Percentiles rank a stretch among this genome's conserved stretches.
Evolutionary conservation across 176 grass and related monocot genomes (phyloP).

Genomic region (Rhynchospora pubera): DNA sequence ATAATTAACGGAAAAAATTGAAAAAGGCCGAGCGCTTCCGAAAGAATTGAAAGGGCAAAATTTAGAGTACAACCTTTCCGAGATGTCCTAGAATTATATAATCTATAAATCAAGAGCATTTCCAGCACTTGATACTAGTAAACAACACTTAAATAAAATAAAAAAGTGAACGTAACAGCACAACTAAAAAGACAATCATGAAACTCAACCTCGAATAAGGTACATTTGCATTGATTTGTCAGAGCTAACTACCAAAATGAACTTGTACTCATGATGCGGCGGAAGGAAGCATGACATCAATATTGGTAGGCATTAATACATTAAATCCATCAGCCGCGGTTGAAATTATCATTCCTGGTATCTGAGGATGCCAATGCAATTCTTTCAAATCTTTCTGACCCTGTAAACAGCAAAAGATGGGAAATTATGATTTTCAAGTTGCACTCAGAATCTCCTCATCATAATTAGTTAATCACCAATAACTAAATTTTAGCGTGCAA

Average conservation of each 20-base stretch:
- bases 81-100: not conserved
- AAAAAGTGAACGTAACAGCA: not conserved
- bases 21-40: not conserved
- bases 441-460: not conserved
- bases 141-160: not conserved
- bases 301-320: conserved; percentile 75
- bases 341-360: conserved; percentile 79
- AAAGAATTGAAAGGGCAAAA: not conserved
- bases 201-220: not conserved
- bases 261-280: conserved; percentile 10
- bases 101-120: not conserved
- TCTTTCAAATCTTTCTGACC: conserved; percentile 94
- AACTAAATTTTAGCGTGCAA: not conserved
- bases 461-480: not conserved
- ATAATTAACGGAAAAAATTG: not conserved
- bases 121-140: not conserved
- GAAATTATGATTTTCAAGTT: not conserved
- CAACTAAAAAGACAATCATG: not conserved
- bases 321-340: conserved; percentile 79
- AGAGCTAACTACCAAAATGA: not conserved
- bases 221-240: not conserved
- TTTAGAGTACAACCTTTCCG: not conserved
- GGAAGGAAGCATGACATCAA: conserved; percentile 53
- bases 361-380: conserved; percentile 85
- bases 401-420: conserved; percentile 27